Base-by-base conservation (phyloP, 2,329 filamentous ascomycete genomes). In the Penicillium concentricum region DNA sequence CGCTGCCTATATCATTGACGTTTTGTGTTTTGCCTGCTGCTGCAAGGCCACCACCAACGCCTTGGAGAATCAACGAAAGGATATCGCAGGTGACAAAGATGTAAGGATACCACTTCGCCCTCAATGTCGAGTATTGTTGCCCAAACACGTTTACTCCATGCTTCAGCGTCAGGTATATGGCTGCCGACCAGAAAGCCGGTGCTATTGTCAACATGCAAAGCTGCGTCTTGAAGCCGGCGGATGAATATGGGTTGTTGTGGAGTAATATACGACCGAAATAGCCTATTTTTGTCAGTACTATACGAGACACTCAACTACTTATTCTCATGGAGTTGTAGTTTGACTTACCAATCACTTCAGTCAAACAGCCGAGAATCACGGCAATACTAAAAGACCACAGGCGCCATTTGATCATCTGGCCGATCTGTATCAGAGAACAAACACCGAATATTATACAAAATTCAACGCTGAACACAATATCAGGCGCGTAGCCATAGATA, bases 181-280 rank as follows among this genome's bases (percentile, higher is more conserved):
- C 43, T 3, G 43, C 43, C 4, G 43, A 45, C 43, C 43, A 32
- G 28, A 45, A 45, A 16, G 43, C 43, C 1, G 43, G 43, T 22
- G 43, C 43, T 15, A 45, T 15, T 45, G 43, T 45, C 28, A 45
- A 32, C 16, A 28, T 45, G 18, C 28, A 45, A 45, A 45, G 30
- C 28, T 45, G 43, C 3, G 43, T 45, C 28, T 45, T 45, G 3
- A 32, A 45, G 8, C 28, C 43, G 8, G 18, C 43, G 4, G 43
- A 32, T 45, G 43, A 45, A 22, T 45, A 32, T 20, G 43, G n/a
- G 28, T 32, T 32, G 2, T 32, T 5, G 28, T 45, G 20, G n/a
- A 45, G 28, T 18, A 45, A 6, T 32, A 45, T 45, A 9, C 43
- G 43, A 22, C 43, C 43, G 16, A 45, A 45, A 45, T 45, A 45